phyloP scores from a whole-genome alignment of 306 rosid species.

The Alnus glutinosa region DNA sequence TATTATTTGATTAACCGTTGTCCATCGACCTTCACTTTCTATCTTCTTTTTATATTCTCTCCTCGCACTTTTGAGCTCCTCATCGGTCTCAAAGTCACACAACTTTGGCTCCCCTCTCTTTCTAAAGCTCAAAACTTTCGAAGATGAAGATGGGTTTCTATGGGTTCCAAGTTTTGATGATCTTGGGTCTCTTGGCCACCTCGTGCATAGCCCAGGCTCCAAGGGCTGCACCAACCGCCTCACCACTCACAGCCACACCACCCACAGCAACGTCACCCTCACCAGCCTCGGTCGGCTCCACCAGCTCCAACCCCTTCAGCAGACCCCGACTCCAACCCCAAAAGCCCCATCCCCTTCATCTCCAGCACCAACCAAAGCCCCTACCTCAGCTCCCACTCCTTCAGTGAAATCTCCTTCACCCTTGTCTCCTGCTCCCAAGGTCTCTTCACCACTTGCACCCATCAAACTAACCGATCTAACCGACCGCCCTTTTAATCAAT shows the following conservation, averaged over 20 bases:
- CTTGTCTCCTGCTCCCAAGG: neutral
- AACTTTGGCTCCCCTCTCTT: neutral
- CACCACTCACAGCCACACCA: conserved; percentile 47
- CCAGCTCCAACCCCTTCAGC: conserved; percentile 30
- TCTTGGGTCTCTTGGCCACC: conserved; percentile 63
- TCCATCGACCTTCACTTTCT: conserved; percentile 5
- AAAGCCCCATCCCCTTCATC: conserved; percentile 30
- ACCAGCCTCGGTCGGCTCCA: neutral
- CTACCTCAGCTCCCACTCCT: conserved; percentile 28
- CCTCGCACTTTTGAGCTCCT: neutral
- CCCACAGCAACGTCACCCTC: conserved; percentile 38
- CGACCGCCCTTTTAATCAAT: too few relatives aligned
- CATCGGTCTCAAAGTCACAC: neutral
- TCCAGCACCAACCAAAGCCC: conserved; percentile 29
- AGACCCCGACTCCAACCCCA: conserved; percentile 27
- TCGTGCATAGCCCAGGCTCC: conserved; percentile 83
- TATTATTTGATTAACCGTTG: conserved; percentile 44
- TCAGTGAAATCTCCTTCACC: conserved; percentile 13
- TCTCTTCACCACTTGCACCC: conserved; percentile 25
- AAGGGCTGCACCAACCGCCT: conserved; percentile 37
- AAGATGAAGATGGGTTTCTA: conserved; percentile 49
- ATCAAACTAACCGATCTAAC: too few relatives aligned
- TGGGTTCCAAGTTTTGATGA: conserved; percentile 42
- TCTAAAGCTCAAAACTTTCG: neutral
- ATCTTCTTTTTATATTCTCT: conserved; percentile 42